Evolutionary conservation across 2,329 filamentous ascomycete species (phyloP), one percentile per base, ranked within the genome.

Genomic region (Trematosphaeria pertusa): DNA sequence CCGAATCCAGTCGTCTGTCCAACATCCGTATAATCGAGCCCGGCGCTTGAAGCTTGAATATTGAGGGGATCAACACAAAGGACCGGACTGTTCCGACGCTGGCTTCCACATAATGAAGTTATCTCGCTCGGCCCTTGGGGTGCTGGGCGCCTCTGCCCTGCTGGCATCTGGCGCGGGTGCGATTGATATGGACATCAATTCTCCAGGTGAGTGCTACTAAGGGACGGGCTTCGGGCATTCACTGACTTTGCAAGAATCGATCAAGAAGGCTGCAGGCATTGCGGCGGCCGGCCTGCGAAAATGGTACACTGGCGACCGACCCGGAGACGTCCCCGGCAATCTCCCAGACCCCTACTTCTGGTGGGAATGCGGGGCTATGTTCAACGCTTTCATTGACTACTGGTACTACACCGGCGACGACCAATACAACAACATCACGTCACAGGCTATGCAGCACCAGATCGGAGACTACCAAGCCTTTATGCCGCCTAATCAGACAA

Each of bases 401-500:
- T 74, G 70, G 71, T 71, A 73, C 51, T 74, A 74, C 51, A 74
- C 72, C 3, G 71, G 71, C 37, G 71, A 74, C 49, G 55, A 65
- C 34, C 56, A 63, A 40, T 74, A 72, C 54, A 74, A 74, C 45
- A 52, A 50, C 22, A 73, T 73, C 35, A 72, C 67, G 1, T 50
- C 49, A 4, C 70, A 73, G 52, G 91, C 82, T 10, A 79, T 96
- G 58, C 78, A 91, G 36, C 86, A 82, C 66, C 91, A 96, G 71
- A 84, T 87, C 42, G 89, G 89, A 43, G 79, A 83, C 2, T 79
- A 87, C 62, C 76, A 84, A 46, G 86, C 93, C 64, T 94, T 88
- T 67, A 92, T 93, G 85, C 88, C 90, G 4, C 77, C 80, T 1
- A 88, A 88, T 61, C 85, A 88, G 70, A 87, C 85, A 6, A 72